Evolutionary conservation across 2,329 filamentous ascomycete genomes (phyloP).

Genomic region (Byssoonygena ceratinophila): DNA sequence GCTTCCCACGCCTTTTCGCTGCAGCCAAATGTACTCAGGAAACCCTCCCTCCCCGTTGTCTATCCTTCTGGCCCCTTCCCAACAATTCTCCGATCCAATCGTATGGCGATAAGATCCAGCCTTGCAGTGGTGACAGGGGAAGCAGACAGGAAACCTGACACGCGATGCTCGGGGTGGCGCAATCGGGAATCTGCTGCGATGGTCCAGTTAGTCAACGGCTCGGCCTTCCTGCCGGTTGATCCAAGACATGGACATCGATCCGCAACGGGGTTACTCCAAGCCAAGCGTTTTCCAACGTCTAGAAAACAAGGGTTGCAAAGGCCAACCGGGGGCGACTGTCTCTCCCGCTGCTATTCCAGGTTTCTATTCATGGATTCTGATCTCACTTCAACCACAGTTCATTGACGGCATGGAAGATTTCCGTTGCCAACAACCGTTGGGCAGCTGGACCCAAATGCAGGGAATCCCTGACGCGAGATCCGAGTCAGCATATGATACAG

Average conservation of each 20-base stretch:
- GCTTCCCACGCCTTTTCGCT: constrained; percentile 3
- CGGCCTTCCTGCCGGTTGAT: neutral
- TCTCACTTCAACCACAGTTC: constrained; percentile 23
- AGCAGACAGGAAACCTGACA: neutral
- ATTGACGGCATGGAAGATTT: constrained; percentile 31
- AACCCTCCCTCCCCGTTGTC: neutral
- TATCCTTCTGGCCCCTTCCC: neutral
- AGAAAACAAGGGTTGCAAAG: neutral
- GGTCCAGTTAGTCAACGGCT: neutral
- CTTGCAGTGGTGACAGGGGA: neutral
- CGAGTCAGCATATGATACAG: constrained; percentile 7
- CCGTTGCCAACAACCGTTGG: constrained; percentile 30
- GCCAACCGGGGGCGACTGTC: neutral
- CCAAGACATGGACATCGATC: neutral
- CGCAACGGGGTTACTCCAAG: neutral
- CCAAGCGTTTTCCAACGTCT: neutral
- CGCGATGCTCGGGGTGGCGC: neutral
- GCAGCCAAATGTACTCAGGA: neutral
- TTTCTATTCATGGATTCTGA: neutral
- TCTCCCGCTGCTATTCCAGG: constrained; percentile 1
- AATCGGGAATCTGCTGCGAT: neutral
- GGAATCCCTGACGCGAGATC: constrained; percentile 29
- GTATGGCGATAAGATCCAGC: neutral
- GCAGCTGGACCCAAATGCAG: constrained; percentile 33
- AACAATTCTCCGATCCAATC: constrained; percentile 7